These are phyloP conservation scores for Colletotrichum acutatum DNA, from an alignment of 2,329 filamentous ascomycete genomes.

Conservation along the genomic window DNA sequence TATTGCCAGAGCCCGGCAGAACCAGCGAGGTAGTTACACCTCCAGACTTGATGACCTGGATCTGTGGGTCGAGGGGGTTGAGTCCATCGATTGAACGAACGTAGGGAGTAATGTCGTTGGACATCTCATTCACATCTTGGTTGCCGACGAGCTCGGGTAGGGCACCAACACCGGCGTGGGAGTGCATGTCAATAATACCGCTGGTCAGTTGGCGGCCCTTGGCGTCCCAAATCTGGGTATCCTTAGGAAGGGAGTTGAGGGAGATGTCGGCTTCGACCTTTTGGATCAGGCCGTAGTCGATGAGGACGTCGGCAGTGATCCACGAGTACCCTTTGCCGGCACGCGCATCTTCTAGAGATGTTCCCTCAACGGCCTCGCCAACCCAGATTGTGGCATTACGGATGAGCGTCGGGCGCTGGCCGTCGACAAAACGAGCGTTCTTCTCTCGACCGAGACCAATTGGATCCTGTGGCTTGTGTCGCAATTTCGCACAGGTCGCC, in stretches of 20 bases:
- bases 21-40: conserved; percentile 77
- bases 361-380: conserved; percentile 67
- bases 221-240: conserved; percentile 66
- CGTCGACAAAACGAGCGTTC: conserved; percentile 70
- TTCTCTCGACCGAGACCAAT: conserved; percentile 65
- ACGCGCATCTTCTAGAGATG: conserved; percentile 63
- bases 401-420: conserved; percentile 70
- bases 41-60: conserved; percentile 77
- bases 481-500: conserved; percentile 65
- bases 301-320: conserved; percentile 68
- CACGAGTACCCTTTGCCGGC: conserved; percentile 70
- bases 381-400: conserved; percentile 75
- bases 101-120: conserved; percentile 73
- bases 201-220: conserved; percentile 70
- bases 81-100: conserved; percentile 75
- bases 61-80: conserved; percentile 71
- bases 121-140: conserved; percentile 72
- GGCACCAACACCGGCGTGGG: conserved; percentile 69
- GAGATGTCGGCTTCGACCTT: conserved; percentile 59
- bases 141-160: conserved; percentile 66
- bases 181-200: conserved; percentile 80
- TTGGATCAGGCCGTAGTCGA: conserved; percentile 71
- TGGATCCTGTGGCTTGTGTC: conserved; percentile 64
- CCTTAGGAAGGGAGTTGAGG: conserved; percentile 53
- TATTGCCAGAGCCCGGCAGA: conserved; percentile 77